A percentile compares a stretch with the other conserved stretches of the same genome.
phyloP scores from a whole-genome alignment of 805 yeast genomes.

The Suhomyces prunicola region DNA sequence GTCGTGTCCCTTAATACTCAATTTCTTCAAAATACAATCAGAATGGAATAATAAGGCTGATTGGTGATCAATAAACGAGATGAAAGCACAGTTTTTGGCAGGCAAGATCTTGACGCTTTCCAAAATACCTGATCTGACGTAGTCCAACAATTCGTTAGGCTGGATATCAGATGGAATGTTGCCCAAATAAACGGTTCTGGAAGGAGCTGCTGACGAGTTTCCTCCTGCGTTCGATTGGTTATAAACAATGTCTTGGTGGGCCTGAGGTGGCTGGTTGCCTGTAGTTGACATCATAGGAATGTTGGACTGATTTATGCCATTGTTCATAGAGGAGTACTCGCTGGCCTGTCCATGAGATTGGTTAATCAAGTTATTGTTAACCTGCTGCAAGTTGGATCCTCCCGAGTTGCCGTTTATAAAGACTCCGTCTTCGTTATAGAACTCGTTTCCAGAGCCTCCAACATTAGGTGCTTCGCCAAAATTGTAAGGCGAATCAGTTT shows the following conservation, averaged over 20 bases:
- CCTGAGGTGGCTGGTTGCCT: conserved; percentile 4
- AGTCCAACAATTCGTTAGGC: conserved; percentile 79
- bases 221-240: conserved; percentile 6
- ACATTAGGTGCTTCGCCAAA: conserved; percentile 6
- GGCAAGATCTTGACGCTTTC: conserved; percentile 80
- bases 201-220: conserved; percentile 45
- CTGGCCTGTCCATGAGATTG: conserved; percentile 3
- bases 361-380: conserved; percentile 1
- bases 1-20: conserved; percentile 76
- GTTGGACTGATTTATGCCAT: conserved; percentile 1
- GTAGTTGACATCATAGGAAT: not conserved
- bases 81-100: conserved; percentile 82
- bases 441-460: conserved; percentile 16
- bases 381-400: not conserved
- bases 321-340: not conserved
- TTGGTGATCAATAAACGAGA: conserved; percentile 84
- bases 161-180: conserved; percentile 80
- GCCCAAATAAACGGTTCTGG: conserved; percentile 88
- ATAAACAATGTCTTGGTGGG: conserved; percentile 6
- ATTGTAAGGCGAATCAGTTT: conserved; percentile 12
- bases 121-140: conserved; percentile 85
- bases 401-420: conserved; percentile 14
- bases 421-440: conserved; percentile 15
- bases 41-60: conserved; percentile 90
- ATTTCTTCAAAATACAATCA: conserved; percentile 82